These are phyloP conservation scores for Xylariales sp. DNA, from an alignment of 2,329 filamentous ascomycete species.

Conservation along the genomic window DNA sequence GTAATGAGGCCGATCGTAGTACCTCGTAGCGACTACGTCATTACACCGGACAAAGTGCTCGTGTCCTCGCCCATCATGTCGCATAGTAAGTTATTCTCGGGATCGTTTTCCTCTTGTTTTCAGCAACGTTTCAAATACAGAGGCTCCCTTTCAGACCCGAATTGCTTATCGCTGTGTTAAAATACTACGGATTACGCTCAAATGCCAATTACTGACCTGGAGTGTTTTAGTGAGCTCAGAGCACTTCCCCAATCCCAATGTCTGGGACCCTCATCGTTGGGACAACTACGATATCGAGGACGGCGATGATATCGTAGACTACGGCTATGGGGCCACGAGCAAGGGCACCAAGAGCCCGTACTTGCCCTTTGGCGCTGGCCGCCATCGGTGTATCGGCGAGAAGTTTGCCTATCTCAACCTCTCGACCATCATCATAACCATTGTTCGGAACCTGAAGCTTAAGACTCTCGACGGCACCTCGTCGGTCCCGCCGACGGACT, in stretches of 20 bases:
- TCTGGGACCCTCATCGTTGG: constrained; percentile 75
- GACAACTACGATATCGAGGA: constrained; percentile 50
- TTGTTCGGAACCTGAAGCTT: constrained; percentile 72
- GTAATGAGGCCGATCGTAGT: constrained; percentile 75
- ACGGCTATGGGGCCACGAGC: constrained; percentile 49
- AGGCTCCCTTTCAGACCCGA: too few species aligned
- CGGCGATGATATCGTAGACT: constrained; percentile 42
- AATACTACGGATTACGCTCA: too few species aligned
- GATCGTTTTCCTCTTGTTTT: too few species aligned
- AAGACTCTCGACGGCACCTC: constrained; percentile 65
- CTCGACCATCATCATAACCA: constrained; percentile 70
- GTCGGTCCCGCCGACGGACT: constrained; percentile 73
- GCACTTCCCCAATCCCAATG: constrained; percentile 68
- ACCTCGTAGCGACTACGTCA: constrained; percentile 65
- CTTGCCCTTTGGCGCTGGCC: constrained; percentile 77
- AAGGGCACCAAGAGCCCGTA: constrained; percentile 61
- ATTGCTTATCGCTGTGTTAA: too few species aligned
- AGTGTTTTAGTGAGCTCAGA: constrained; percentile 57
- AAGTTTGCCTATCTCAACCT: constrained; percentile 80
- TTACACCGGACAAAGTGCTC: constrained; percentile 62
- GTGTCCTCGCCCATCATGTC: constrained; percentile 59
- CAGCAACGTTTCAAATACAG: too few species aligned
- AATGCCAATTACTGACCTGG: too few species aligned
- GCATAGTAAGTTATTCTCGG: constrained; percentile 37
- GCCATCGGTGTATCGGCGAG: constrained; percentile 80